Conservation (phyloP, 306 rosid genomes). For the Sesbania bispinosa region DNA sequence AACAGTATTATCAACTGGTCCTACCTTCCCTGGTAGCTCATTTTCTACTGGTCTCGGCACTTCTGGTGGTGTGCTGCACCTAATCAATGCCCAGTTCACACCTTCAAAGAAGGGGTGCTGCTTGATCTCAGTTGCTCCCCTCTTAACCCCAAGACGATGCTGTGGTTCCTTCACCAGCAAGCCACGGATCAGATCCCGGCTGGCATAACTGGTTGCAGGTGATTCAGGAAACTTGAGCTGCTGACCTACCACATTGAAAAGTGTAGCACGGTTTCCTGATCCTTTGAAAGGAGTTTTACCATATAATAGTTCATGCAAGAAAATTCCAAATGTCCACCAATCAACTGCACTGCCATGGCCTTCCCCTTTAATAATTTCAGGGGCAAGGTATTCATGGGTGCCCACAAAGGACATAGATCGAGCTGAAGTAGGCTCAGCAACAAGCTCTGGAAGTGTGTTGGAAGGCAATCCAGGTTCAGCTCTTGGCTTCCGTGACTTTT, state of each 20-base stretch:
- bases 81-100: slow-evolving; percentile 95
- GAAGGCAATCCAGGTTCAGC: slow-evolving; percentile 59
- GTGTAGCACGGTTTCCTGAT: slow-evolving; percentile 90
- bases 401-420: slow-evolving; percentile 99
- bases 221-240: slow-evolving; percentile 84
- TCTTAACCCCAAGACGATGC: slow-evolving; percentile 89
- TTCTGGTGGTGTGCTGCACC: slow-evolving; percentile 98
- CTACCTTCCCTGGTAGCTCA: slow-evolving; percentile 64
- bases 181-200: slow-evolving; percentile 86
- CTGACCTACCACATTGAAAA: slow-evolving; percentile 98
- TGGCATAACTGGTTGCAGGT: slow-evolving; percentile 81
- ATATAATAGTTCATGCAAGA: slow-evolving; percentile 85
- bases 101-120: slow-evolving; percentile 98
- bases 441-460: slow-evolving; percentile 87
- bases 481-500: slow-evolving; percentile 61
- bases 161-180: slow-evolving; percentile 97
- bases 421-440: slow-evolving; percentile 96
- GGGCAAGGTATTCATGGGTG: slow-evolving; percentile 97
- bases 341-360: slow-evolving; percentile 99
- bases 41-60: slow-evolving; percentile 89
- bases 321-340: slow-evolving; percentile 99
- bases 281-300: slow-evolving; percentile 99
- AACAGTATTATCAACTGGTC: slow-evolving; percentile 42
- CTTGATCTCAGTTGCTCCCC: slow-evolving; percentile 97
- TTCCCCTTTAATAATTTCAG: slow-evolving; percentile 95